Base-by-base conservation (phyloP, 192 early-diverging fungal genomes). In the Allomyces javanicus region DNA sequence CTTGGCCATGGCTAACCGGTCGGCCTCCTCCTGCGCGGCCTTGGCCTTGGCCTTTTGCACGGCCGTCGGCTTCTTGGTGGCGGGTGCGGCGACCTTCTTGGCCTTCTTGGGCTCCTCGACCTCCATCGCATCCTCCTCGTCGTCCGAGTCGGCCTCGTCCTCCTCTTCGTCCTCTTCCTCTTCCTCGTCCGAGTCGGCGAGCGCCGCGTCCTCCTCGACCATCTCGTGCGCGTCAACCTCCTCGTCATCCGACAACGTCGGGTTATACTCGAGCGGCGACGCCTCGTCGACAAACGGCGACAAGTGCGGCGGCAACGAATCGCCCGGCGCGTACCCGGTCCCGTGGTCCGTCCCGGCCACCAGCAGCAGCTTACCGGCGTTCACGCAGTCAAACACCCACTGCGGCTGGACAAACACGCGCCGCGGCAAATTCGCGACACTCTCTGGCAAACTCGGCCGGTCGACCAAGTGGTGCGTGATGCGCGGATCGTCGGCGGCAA, bases 351-450 rank as follows among this genome's bases (percentile, higher is more conserved):
- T n/a, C 12, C 70, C 71, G 1, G 63, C 61, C 21, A 76, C 73
- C 64, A 73, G 73, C 63, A 96, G 71, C 40, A 95, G 72, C 64
- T 87, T 84, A 9, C 81, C 75, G 23, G 90, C 88, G 66, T 99
- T 99, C 66, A 96, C 79, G 70, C 83, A 86, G 73, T 99, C 96
- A 77, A 88, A 92, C 21, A 93, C 80, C 96, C 96, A 99, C 75
- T 99, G 96, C n/a, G 96, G 96, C 75, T 96, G 96, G 44, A 96
- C 78, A 68, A 93, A 96, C 12, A 78, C 78, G 70, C 93, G 84
- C 43, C 73, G 70, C 63, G 79, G 68, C 45, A 67, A 40, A 65
- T 73, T 67, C 10, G 72, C 67, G 74, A 86, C 82, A 67, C 77
- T 77, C 65, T 87, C 79, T 67, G 72, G 74, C 69, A 82, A 78